Conservation (phyloP, 169 alveolate genomes). For the Babesia ovis region DNA sequence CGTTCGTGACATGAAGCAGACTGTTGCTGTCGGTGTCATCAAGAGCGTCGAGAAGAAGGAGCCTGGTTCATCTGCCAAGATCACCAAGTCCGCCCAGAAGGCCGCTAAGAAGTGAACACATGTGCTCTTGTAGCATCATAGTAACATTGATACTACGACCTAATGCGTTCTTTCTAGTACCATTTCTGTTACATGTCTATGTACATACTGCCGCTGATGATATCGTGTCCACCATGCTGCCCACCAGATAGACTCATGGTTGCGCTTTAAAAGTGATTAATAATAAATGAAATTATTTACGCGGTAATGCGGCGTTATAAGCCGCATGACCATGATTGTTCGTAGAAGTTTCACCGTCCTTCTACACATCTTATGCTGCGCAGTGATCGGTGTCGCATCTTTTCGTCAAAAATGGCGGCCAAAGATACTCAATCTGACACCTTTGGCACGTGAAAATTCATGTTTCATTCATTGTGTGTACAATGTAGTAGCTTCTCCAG, state of each 20-base stretch:
- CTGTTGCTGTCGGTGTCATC: slow-evolving; percentile 99
- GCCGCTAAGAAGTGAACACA: slow-evolving; percentile 63
- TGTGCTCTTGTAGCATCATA: not conserved
- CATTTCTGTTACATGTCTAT: too few species aligned
- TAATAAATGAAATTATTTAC: too few species aligned
- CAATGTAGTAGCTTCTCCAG: not conserved
- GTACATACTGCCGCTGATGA: too few species aligned
- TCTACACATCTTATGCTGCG: not conserved
- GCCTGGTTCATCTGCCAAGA: slow-evolving; percentile 84
- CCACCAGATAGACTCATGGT: too few species aligned
- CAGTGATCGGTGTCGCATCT: not conserved
- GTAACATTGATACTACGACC: not conserved
- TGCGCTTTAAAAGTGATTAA: too few species aligned
- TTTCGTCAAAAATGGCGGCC: not conserved
- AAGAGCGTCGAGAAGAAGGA: slow-evolving; percentile 95
- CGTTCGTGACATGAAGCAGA: slow-evolving; percentile 97
- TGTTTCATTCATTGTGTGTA: not conserved
- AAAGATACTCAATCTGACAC: not conserved
- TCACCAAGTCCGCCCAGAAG: slow-evolving; percentile 77
- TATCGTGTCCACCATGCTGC: too few species aligned
- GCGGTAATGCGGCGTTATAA: not conserved
- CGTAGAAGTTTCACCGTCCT: not conserved
- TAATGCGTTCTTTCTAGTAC: slow-evolving; percentile 25
- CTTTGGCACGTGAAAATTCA: not conserved
- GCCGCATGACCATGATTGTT: not conserved